These are phyloP conservation scores for Cunninghamia lanceolata DNA, from an alignment of 75 land plant genomes.

Conservation along the genomic window DNA sequence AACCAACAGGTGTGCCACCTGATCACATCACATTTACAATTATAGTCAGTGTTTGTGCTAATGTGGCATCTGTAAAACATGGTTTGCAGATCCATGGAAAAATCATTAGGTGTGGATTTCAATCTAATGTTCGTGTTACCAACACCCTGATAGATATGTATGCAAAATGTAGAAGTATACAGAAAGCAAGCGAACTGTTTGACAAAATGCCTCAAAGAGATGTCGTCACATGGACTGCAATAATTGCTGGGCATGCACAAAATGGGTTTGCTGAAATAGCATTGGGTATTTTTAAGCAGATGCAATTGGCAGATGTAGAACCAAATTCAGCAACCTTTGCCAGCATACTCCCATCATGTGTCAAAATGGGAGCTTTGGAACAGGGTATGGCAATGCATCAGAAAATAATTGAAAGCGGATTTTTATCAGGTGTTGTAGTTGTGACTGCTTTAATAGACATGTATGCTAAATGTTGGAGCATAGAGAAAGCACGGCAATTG, in stretches of 20 bases:
- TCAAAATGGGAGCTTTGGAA: background rate
- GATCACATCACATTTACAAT: constrained; percentile 32
- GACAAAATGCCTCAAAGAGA: constrained; percentile 12
- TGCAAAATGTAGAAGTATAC: constrained; percentile 17
- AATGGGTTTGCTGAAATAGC: constrained; percentile 36
- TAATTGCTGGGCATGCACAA: constrained; percentile 51
- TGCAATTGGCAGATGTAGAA: constrained; percentile 19
- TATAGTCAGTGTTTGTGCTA: constrained; percentile 15
- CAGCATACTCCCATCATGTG: background rate
- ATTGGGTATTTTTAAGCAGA: constrained; percentile 25
- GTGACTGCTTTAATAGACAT: constrained; percentile 22
- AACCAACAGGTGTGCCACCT: constrained; percentile 31
- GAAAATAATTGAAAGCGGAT: background rate
- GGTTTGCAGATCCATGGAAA: constrained; percentile 18
- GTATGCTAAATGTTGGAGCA: constrained; percentile 48
- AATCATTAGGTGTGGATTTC: constrained; percentile 14
- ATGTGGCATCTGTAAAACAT: background rate
- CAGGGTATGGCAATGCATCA: background rate
- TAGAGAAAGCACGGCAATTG: background rate
- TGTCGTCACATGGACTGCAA: constrained; percentile 54
- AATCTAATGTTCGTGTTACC: constrained; percentile 14
- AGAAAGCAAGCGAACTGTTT: constrained; percentile 23
- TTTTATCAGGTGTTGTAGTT: background rate
- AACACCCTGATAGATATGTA: constrained; percentile 33
- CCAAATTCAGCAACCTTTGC: constrained; percentile 1